Percentiles rank a stretch among this genome's conserved stretches.
Evolutionary conservation across 257 asterid genomes (phyloP).

Genomic region (Plantago elongata): DNA sequence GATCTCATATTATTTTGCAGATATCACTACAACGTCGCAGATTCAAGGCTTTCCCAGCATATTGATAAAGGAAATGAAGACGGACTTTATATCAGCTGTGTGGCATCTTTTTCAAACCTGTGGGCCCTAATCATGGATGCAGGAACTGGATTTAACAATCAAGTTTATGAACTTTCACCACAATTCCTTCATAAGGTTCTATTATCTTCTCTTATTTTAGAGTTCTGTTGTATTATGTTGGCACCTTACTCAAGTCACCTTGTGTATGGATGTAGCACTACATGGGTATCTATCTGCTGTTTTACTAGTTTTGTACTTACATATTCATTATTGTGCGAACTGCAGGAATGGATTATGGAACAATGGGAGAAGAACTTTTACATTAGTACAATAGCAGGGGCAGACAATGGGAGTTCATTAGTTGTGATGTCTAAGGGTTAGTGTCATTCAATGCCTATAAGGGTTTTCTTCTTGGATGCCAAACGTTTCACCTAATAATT

Average conservation of each 20-base stretch:
- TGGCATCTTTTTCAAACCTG: slow-evolving; percentile 46
- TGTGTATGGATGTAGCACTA: too few species aligned
- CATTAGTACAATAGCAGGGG: slow-evolving; percentile 65
- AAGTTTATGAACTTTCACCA: slow-evolving; percentile 49
- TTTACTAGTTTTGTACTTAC: neutral
- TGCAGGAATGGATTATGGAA: slow-evolving; percentile 70
- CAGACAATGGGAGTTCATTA: slow-evolving; percentile 59
- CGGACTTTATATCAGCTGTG: slow-evolving; percentile 47
- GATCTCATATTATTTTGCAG: slow-evolving; percentile 23
- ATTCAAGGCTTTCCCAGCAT: slow-evolving; percentile 43
- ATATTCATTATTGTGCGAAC: neutral
- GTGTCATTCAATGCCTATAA: slow-evolving; percentile 13
- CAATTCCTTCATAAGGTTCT: slow-evolving; percentile 49
- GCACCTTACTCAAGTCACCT: neutral
- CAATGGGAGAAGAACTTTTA: slow-evolving; percentile 66
- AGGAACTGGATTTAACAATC: slow-evolving; percentile 49
- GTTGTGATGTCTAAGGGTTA: slow-evolving; percentile 68
- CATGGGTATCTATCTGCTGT: neutral
- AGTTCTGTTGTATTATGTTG: neutral
- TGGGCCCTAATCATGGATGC: slow-evolving; percentile 70
- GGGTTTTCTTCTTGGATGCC: neutral
- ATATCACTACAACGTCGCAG: slow-evolving; percentile 54
- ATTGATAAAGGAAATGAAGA: slow-evolving; percentile 49
- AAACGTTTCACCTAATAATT: neutral
- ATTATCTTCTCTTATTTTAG: neutral